Evolutionary conservation across 129 eudicot genomes (phyloP).

Genomic region (Smallanthus sonchifolius): DNA sequence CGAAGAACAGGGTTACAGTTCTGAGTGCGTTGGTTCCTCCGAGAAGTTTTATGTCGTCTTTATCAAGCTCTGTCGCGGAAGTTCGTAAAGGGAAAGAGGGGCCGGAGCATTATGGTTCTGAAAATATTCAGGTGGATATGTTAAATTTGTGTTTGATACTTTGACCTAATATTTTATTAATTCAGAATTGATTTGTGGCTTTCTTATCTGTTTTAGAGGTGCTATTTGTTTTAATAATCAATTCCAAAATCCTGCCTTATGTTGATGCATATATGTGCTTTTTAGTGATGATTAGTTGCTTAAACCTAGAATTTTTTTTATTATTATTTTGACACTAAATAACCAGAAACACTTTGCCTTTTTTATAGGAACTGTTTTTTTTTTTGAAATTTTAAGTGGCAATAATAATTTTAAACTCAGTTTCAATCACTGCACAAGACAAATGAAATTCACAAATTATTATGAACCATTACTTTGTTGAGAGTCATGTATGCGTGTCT

Average conservation of each 20-base stretch:
- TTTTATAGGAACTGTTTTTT: no score
- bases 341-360: background rate
- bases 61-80: slow-evolving; percentile 51
- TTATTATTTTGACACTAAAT: no score
- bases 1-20: slow-evolving; percentile 27
- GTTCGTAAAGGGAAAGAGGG: slow-evolving; percentile 42
- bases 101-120: slow-evolving; percentile 72
- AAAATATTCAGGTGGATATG: slow-evolving; percentile 81
- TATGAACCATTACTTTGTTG: slow-evolving; percentile 2
- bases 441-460: background rate
- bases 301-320: background rate
- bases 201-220: background rate
- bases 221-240: background rate
- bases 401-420: background rate
- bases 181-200: background rate
- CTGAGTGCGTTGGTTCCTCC: slow-evolving; percentile 48
- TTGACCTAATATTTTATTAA: background rate
- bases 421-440: background rate
- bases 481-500: slow-evolving; percentile 3
- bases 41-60: slow-evolving; percentile 64
- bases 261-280: background rate
- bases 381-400: no score
- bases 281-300: background rate
- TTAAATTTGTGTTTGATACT: background rate
- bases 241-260: background rate